phyloP scores from a whole-genome alignment of 2,329 filamentous ascomycete species.

The Geoglossum cookeanum region DNA sequence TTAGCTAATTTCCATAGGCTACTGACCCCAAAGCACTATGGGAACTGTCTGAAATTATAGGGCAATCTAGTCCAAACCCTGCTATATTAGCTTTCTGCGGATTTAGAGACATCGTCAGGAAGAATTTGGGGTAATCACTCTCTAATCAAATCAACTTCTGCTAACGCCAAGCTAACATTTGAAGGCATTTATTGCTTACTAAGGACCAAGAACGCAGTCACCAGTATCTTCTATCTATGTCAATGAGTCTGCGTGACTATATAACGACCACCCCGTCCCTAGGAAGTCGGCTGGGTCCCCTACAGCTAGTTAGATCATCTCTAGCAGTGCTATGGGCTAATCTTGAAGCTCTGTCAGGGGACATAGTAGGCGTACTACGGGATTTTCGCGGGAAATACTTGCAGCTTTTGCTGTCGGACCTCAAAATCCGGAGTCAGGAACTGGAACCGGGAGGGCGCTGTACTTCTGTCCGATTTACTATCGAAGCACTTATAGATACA shows the following conservation, averaged over 20 bases:
- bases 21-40: background rate
- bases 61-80: background rate
- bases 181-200: background rate
- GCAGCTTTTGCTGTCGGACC: background rate
- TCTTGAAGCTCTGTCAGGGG: background rate
- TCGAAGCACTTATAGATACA: background rate
- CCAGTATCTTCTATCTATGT: background rate
- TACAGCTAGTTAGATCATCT: background rate
- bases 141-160: background rate
- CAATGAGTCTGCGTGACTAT: background rate
- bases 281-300: background rate
- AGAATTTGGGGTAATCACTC: background rate
- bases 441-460: no score
- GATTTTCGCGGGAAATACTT: background rate
- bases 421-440: background rate
- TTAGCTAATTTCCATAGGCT: slow-evolving; percentile 1
- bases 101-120: background rate
- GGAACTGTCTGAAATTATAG: background rate
- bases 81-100: background rate
- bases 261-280: background rate
- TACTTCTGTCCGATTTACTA: no score
- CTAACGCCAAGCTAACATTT: background rate
- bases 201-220: slow-evolving; percentile 1
- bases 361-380: background rate
- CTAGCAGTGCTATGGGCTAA: background rate